Evolutionary conservation across 1,139 yeast genomes (phyloP).

Genomic region (Oligophagozyma castellii): DNA sequence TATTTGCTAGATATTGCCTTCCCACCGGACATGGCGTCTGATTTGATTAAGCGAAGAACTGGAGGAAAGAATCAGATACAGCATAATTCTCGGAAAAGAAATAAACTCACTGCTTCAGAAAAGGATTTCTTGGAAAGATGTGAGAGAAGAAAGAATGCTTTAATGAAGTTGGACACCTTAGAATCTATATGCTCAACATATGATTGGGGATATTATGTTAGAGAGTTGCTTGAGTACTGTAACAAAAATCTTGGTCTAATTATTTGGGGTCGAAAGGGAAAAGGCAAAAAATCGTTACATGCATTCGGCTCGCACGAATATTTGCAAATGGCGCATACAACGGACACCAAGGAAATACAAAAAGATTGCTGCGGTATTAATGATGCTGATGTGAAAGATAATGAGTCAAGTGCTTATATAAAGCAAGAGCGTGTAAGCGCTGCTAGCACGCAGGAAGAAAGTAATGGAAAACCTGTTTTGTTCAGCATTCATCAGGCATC

Average conservation of each 20-base stretch:
- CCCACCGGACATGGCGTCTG: slow-evolving; percentile 26
- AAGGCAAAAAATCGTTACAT: slow-evolving; percentile 20
- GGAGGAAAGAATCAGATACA: slow-evolving; percentile 24
- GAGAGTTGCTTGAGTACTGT: slow-evolving; percentile 66
- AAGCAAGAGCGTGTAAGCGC: background rate
- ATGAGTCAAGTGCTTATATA: background rate
- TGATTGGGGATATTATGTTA: slow-evolving; percentile 61
- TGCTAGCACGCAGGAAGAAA: background rate
- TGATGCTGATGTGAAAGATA: background rate
- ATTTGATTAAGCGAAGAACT: slow-evolving; percentile 41
- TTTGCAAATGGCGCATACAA: slow-evolving; percentile 14
- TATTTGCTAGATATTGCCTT: slow-evolving; percentile 68
- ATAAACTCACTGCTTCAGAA: slow-evolving; percentile 19
- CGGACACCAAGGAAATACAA: slow-evolving; percentile 8
- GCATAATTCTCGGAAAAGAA: background rate
- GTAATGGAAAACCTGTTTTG: background rate
- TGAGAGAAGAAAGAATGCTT: slow-evolving; percentile 47
- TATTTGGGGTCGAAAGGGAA: slow-evolving; percentile 54
- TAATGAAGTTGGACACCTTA: slow-evolving; percentile 37
- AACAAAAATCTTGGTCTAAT: slow-evolving; percentile 59
- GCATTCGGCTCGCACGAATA: slow-evolving; percentile 14
- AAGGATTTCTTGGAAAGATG: slow-evolving; percentile 34
- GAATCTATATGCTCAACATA: slow-evolving; percentile 44
- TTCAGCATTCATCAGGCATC: background rate
- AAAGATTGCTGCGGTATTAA: background rate